Conservation (phyloP, 1,284 basidiomycete species). For the Peniophora sp. region DNA sequence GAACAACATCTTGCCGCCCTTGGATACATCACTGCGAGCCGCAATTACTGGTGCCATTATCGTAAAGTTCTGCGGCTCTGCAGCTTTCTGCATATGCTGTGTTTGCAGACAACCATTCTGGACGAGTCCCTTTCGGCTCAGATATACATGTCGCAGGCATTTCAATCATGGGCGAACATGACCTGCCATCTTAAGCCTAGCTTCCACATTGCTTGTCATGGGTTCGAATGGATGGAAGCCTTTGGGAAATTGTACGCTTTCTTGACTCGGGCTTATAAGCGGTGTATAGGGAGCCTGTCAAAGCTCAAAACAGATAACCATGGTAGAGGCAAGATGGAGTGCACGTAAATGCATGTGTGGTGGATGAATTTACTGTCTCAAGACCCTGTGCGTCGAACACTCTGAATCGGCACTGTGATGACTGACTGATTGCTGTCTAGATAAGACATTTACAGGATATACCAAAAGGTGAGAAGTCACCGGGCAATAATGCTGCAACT, state of each 20-base stretch:
- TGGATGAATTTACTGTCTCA: background rate
- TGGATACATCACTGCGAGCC: background rate
- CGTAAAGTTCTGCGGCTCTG: background rate
- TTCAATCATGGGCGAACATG: background rate
- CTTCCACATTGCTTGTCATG: background rate
- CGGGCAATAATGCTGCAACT: background rate
- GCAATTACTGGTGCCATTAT: background rate
- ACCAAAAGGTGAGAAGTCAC: background rate
- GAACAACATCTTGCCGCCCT: background rate
- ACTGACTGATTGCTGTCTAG: background rate
- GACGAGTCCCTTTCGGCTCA: background rate
- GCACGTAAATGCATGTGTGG: background rate
- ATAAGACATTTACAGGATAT: background rate
- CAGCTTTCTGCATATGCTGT: background rate
- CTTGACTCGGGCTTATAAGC: background rate
- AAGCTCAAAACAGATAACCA: background rate
- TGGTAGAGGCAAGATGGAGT: background rate
- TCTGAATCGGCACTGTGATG: background rate
- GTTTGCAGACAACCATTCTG: background rate
- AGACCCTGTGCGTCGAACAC: background rate
- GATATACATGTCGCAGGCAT: background rate
- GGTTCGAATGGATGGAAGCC: background rate
- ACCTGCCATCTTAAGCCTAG: background rate
- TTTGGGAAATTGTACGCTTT: background rate
- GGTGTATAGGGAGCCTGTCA: background rate